These are phyloP conservation scores for Psilocybe azurescens DNA, from an alignment of 768 basidiomycete species.

Conservation along the genomic window DNA sequence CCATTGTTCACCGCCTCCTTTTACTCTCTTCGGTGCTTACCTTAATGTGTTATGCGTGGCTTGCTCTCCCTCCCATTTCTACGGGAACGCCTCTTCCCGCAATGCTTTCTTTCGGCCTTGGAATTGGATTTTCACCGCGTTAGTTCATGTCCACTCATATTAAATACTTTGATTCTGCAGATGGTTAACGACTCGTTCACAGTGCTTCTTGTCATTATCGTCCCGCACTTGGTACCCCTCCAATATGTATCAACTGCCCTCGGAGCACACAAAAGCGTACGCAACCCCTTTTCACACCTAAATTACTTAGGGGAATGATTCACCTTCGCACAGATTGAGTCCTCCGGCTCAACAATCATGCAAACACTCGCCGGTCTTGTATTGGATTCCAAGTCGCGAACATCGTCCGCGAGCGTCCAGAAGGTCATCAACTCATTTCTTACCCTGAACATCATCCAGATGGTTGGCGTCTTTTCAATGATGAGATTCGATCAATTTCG, in stretches of 20 bases:
- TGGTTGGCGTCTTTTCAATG: constrained; percentile 10
- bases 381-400: constrained; percentile 9
- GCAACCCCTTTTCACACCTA: not conserved
- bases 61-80: constrained; percentile 7
- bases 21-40: constrained; percentile 16
- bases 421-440: constrained; percentile 18
- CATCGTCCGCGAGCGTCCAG: constrained; percentile 9
- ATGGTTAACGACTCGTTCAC: not conserved
- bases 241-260: constrained; percentile 18
- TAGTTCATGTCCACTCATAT: not conserved
- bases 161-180: not conserved
- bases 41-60: constrained; percentile 16
- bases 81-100: constrained; percentile 14
- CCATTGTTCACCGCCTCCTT: constrained; percentile 17
- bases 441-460: constrained; percentile 14
- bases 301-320: not conserved
- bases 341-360: constrained; percentile 16
- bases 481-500: constrained; percentile 15
- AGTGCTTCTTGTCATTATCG: constrained; percentile 19
- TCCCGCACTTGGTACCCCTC: constrained; percentile 17
- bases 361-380: constrained; percentile 13
- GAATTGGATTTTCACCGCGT: constrained; percentile 18
- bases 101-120: constrained; percentile 16
- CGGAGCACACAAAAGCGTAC: constrained; percentile 18
- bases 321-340: constrained; percentile 9